A percentile compares a stretch with the other conserved stretches of the same genome.
Conservation (phyloP, 2,329 filamentous ascomycete species). For the Chrysoporthe austroafricana region DNA sequence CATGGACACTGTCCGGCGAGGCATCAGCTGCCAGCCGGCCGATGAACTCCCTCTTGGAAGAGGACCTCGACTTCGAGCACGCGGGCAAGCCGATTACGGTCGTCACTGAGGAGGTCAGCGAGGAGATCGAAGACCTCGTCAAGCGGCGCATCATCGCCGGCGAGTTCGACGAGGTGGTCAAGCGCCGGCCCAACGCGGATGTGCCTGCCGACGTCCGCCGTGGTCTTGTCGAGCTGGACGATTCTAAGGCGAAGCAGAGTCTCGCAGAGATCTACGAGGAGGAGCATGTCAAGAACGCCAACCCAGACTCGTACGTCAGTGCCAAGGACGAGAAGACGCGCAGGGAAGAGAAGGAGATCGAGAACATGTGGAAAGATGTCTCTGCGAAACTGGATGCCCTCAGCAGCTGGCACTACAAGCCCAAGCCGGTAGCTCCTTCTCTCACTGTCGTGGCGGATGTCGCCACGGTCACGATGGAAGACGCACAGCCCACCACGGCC, state of each 20-base stretch:
- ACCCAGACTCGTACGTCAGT: slow-evolving; percentile 80
- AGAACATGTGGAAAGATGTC: slow-evolving; percentile 80
- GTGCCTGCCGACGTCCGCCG: slow-evolving; percentile 65
- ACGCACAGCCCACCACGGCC: slow-evolving; percentile 84
- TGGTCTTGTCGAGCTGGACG: slow-evolving; percentile 79
- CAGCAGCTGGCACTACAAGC: slow-evolving; percentile 94
- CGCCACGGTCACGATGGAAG: slow-evolving; percentile 92
- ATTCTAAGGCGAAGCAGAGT: slow-evolving; percentile 83
- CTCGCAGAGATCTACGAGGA: slow-evolving; percentile 94
- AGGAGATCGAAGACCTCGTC: slow-evolving; percentile 90
- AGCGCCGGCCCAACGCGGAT: slow-evolving; percentile 75
- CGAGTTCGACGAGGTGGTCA: slow-evolving; percentile 90
- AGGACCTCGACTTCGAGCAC: slow-evolving; percentile 95
- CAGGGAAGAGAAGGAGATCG: slow-evolving; percentile 82
- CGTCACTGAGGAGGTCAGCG: slow-evolving; percentile 87
- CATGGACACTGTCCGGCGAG: slow-evolving; percentile 91
- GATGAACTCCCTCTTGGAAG: slow-evolving; percentile 87
- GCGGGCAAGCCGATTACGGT: slow-evolving; percentile 93
- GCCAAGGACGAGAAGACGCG: slow-evolving; percentile 80
- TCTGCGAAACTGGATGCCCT: slow-evolving; percentile 82
- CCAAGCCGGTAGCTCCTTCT: slow-evolving; percentile 78
- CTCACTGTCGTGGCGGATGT: slow-evolving; percentile 89
- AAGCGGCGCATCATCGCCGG: slow-evolving; percentile 88
- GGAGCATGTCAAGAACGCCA: slow-evolving; percentile 78
- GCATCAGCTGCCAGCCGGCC: slow-evolving; percentile 81